phyloP scores from a whole-genome alignment of 2,329 filamentous ascomycete genomes.

The Aureobasidium leucospermi region DNA sequence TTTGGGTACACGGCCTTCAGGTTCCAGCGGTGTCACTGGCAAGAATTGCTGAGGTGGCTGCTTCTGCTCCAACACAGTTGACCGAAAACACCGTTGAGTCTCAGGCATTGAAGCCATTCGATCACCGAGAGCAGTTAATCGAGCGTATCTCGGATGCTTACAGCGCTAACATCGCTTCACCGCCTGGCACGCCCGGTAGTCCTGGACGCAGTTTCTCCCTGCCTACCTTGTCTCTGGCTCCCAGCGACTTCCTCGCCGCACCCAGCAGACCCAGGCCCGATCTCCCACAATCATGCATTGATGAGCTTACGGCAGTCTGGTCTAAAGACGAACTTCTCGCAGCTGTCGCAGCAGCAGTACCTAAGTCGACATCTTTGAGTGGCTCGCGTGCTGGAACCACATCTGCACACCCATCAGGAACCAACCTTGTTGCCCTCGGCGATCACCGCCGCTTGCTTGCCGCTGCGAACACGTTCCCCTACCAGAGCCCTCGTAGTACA shows the following conservation, averaged over 20 bases:
- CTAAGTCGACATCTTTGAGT: slow-evolving; percentile 65
- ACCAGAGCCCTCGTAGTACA: slow-evolving; percentile 12
- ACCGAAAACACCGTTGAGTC: slow-evolving; percentile 49
- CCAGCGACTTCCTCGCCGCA: slow-evolving; percentile 20
- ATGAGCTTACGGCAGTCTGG: slow-evolving; percentile 76
- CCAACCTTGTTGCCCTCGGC: slow-evolving; percentile 8
- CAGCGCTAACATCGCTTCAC: slow-evolving; percentile 52
- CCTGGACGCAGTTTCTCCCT: slow-evolving; percentile 52
- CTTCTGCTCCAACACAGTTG: slow-evolving; percentile 37
- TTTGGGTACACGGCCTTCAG: slow-evolving; percentile 71
- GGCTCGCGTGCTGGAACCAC: slow-evolving; percentile 51
- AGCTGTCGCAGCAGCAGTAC: slow-evolving; percentile 57
- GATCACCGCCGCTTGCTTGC: slow-evolving; percentile 22
- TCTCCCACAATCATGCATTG: slow-evolving; percentile 59
- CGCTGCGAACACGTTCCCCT: slow-evolving; percentile 16
- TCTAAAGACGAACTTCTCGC: slow-evolving; percentile 66
- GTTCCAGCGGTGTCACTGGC: slow-evolving; percentile 62
- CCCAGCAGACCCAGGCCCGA: slow-evolving; percentile 37
- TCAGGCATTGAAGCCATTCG: slow-evolving; percentile 65
- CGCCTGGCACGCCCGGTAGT: slow-evolving; percentile 49
- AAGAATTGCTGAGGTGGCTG: slow-evolving; percentile 40
- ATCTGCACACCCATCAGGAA: slow-evolving; percentile 35
- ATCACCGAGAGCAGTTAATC: slow-evolving; percentile 63
- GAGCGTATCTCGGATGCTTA: slow-evolving; percentile 69
- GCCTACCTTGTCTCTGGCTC: slow-evolving; percentile 47